These are phyloP conservation scores for Dipodascus geniculatus DNA, from an alignment of 805 yeast genomes.

Conservation along the genomic window DNA sequence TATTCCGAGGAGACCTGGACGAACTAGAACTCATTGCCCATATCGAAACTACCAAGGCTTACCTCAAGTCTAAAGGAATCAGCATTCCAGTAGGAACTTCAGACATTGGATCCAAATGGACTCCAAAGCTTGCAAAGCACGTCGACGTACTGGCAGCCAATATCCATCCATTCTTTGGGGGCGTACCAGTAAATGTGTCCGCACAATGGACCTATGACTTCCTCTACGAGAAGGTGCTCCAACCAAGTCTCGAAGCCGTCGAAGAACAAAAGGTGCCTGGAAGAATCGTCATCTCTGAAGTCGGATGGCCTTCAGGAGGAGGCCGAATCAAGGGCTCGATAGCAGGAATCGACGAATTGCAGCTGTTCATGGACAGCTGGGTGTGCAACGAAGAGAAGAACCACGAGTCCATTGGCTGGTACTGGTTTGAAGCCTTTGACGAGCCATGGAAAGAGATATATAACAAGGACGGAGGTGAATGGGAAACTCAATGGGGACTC, in stretches of 20 bases:
- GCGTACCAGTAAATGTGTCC: constrained; percentile 36
- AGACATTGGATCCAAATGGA: constrained; percentile 42
- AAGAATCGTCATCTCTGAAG: constrained; percentile 41
- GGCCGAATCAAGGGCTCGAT: constrained; percentile 35
- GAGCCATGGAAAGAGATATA: constrained; percentile 57
- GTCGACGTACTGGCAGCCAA: constrained; percentile 54
- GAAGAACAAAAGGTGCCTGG: constrained; percentile 8
- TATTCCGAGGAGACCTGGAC: constrained; percentile 40
- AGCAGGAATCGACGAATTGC: constrained; percentile 36
- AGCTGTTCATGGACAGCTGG: constrained; percentile 40
- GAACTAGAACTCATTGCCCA: constrained; percentile 29
- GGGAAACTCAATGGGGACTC: constrained; percentile 70
- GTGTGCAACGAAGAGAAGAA: constrained; percentile 29
- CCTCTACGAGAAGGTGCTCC: constrained; percentile 30
- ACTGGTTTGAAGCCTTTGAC: constrained; percentile 59
- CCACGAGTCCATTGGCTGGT: constrained; percentile 34
- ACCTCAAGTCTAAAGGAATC: constrained; percentile 24
- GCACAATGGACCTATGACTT: constrained; percentile 43
- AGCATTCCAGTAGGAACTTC: constrained; percentile 50
- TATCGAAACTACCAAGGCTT: constrained; percentile 32
- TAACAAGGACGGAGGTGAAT: constrained; percentile 34
- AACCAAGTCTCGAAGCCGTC: constrained; percentile 5
- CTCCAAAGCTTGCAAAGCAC: constrained; percentile 27
- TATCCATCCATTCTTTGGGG: constrained; percentile 59
- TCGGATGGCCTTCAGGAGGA: constrained; percentile 66